Conservation (phyloP, 2,329 filamentous ascomycete species). For the Arthrobotrys conoides region DNA sequence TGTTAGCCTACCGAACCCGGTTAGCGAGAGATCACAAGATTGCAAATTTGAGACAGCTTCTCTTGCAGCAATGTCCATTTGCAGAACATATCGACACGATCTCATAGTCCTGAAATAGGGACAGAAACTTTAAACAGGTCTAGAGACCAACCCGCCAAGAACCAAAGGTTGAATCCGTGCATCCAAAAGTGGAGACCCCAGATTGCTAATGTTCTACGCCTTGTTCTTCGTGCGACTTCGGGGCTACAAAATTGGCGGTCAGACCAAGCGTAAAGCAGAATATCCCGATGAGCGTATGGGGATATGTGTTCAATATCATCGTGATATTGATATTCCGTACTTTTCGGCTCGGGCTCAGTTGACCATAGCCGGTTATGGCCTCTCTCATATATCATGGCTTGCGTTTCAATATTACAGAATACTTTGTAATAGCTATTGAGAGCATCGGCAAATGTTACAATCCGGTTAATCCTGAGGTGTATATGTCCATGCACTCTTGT, state of each 20-base stretch:
- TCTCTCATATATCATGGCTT: neutral
- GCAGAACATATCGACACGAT: slow-evolving; percentile 2
- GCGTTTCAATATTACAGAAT: slow-evolving; percentile 8
- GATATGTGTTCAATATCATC: neutral
- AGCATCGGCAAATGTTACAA: slow-evolving; percentile 27
- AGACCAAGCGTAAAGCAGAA: neutral
- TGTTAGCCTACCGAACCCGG: slow-evolving; percentile 37
- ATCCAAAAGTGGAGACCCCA: slow-evolving; percentile 50
- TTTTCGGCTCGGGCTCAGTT: neutral
- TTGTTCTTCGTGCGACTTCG: slow-evolving; percentile 43
- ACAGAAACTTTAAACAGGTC: slow-evolving; percentile 26
- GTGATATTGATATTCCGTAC: neutral
- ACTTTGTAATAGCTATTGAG: no score
- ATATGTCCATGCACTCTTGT: neutral
- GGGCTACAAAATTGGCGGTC: slow-evolving; percentile 14
- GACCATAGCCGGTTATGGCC: neutral
- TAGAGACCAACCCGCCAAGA: slow-evolving; percentile 8
- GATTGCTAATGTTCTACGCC: slow-evolving; percentile 37
- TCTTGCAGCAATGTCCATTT: slow-evolving; percentile 4
- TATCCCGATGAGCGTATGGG: neutral
- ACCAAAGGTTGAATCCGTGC: slow-evolving; percentile 47
- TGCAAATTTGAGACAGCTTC: slow-evolving; percentile 17
- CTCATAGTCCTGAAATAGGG: slow-evolving; percentile 10
- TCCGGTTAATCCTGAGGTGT: slow-evolving; percentile 45
- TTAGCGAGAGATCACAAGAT: slow-evolving; percentile 43